phyloP scores from a whole-genome alignment of 2,329 filamentous ascomycete species.

The Fusarium udum region DNA sequence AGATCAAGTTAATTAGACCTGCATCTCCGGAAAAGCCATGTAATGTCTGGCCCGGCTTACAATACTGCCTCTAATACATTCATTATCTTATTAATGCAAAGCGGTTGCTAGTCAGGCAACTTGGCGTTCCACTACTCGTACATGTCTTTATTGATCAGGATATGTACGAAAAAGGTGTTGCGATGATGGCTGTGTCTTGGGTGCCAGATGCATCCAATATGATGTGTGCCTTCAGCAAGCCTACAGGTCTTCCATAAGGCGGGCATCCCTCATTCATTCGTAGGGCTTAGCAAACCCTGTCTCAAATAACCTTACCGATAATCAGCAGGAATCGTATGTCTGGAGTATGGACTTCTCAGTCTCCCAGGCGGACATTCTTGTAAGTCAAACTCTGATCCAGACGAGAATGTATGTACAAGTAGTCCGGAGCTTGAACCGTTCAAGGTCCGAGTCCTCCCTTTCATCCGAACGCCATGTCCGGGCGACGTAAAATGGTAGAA shows the following conservation, averaged over 20 bases:
- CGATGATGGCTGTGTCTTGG: constrained; percentile 5
- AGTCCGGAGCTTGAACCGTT: constrained; percentile 32
- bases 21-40: constrained; percentile 10
- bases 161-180: constrained; percentile 14
- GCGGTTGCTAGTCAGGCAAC: background rate
- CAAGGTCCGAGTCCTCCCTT: constrained; percentile 29
- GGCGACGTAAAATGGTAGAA: constrained; percentile 34
- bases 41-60: background rate
- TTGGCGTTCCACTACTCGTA: background rate
- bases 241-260: background rate
- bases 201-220: background rate
- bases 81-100: background rate
- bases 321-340: constrained; percentile 2
- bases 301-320: background rate
- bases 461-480: constrained; percentile 29
- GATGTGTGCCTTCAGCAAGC: background rate
- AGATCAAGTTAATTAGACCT: background rate
- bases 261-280: constrained; percentile 5
- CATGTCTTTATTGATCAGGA: background rate
- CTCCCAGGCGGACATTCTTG: background rate
- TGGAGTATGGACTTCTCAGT: constrained; percentile 3
- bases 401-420: constrained; percentile 4
- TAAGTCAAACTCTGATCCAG: constrained; percentile 4
- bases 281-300: constrained; percentile 17
- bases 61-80: background rate